Conservation (phyloP, 805 yeast genomes). For the Torulaspora gathmanii region DNA sequence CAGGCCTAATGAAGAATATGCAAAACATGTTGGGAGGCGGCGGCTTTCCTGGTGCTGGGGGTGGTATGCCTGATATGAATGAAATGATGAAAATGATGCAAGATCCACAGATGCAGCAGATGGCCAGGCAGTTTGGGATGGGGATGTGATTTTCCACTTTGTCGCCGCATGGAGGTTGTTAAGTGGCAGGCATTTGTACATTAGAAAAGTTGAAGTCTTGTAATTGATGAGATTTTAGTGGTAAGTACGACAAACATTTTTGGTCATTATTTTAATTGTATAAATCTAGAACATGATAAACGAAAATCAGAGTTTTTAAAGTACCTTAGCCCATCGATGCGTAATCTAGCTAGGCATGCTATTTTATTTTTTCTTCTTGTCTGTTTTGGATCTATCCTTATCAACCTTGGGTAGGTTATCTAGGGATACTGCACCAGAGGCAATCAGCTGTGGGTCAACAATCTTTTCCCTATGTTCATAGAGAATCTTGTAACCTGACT, state of each 20-base stretch:
- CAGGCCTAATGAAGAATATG: conserved; percentile 69
- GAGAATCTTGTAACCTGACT: conserved; percentile 80
- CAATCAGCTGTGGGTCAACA: conserved; percentile 39
- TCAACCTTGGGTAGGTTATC: conserved; percentile 33
- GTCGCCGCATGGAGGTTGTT: background rate
- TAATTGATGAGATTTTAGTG: background rate
- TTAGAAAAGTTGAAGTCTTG: background rate
- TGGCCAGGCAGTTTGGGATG: conserved; percentile 48
- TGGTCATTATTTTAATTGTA: background rate
- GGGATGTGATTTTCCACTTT: conserved; percentile 18
- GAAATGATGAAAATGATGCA: conserved; percentile 60
- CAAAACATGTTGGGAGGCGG: conserved; percentile 62
- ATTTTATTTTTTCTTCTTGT: conserved; percentile 14
- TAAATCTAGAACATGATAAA: conserved; percentile 5
- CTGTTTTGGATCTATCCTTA: conserved; percentile 27
- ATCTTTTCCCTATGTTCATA: conserved; percentile 67
- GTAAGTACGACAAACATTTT: background rate
- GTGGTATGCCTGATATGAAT: conserved; percentile 66
- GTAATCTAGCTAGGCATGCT: background rate
- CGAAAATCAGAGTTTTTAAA: background rate
- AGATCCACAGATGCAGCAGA: conserved; percentile 44
- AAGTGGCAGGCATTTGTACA: background rate
- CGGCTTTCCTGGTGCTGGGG: conserved; percentile 38
- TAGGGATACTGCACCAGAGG: conserved; percentile 29
- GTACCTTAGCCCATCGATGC: background rate